Evolutionary conservation across 208 protist genomes (phyloP).

Genomic region (Tritrichomonas musculus): DNA sequence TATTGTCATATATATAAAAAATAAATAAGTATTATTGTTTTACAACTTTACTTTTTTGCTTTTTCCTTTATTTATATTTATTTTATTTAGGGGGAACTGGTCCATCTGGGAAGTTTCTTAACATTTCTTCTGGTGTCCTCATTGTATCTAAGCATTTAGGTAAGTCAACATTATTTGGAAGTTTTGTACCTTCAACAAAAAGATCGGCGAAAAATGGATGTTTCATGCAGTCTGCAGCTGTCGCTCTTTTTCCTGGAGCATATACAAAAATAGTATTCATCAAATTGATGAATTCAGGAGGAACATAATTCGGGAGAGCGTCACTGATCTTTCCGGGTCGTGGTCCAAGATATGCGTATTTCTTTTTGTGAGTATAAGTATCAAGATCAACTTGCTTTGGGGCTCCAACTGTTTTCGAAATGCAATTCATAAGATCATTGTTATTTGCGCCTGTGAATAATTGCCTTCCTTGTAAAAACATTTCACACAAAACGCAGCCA

Average conservation of each 20-base stretch:
- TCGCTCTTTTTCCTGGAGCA: neutral
- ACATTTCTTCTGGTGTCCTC: slow-evolving; percentile 27
- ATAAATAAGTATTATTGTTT: too few species aligned
- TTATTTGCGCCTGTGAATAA: neutral
- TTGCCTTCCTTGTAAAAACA: neutral
- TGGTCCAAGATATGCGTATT: neutral
- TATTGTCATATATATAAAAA: too few species aligned
- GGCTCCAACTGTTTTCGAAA: neutral
- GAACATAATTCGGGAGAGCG: neutral
- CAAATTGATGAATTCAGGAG: neutral
- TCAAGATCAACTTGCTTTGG: neutral
- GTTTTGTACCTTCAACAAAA: neutral
- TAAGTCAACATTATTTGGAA: neutral
- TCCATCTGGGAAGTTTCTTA: neutral
- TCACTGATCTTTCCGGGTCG: neutral
- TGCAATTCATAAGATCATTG: neutral
- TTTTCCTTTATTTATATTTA: too few species aligned
- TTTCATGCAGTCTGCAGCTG: slow-evolving; percentile 3
- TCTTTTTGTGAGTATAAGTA: neutral
- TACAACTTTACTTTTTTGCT: too few species aligned
- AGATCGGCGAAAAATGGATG: slow-evolving; percentile 27
- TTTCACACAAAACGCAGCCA: neutral
- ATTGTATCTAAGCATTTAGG: neutral
- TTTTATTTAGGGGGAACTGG: neutral
- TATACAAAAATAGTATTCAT: neutral